Evolutionary conservation across 306 rosid species (phyloP), one percentile per base, ranked within the genome.

Genomic region (Gillenia trifoliata): DNA sequence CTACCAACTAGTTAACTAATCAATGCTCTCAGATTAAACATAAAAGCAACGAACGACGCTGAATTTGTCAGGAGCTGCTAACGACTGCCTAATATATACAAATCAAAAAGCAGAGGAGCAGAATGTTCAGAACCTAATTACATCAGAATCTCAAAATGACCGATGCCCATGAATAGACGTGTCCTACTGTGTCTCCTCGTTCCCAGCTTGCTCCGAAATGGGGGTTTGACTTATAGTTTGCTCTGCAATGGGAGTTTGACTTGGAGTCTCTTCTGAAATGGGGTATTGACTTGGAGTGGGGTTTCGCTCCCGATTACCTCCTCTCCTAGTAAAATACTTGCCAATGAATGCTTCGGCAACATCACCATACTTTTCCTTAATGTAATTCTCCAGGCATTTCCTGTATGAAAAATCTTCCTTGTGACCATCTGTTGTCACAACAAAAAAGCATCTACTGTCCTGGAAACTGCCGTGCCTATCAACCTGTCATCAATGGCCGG

Each of bases 401-500:
- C 88, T 73, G 54, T 90, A 91, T 0, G 98, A 94, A 45, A 94
- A 94, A 70, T 94, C 99, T 73, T 87, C 89, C 72, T 36, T 87
- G 25, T 10, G 77, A 28, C 97, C 97, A 64, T 90, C 93, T 16
- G 96, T 87, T 55, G 81, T 68, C 69, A 91, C 91, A 38, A 91
- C 79, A 9, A 84, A 90, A 17, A 94, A 84, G 82, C 99, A 94
- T 75, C 97, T 83, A 79, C 88, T 94, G 1, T 90, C 98, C 80
- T 80, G 92, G 71, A 87, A 90, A 74, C 49, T 82, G 70, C 81
- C 77, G 81, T 90, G 99, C 63, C 43, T 86, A 85, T 81, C 82
- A 34, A 94, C 87, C 98, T 94, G 93, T 54, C 56, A 71, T 77
- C 56, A 45, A 75, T 65, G 30, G 34, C 64, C 20, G 36, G 40